phyloP scores from a whole-genome alignment of 2,329 filamentous ascomycete species.

The Aureobasidium uvarum region DNA sequence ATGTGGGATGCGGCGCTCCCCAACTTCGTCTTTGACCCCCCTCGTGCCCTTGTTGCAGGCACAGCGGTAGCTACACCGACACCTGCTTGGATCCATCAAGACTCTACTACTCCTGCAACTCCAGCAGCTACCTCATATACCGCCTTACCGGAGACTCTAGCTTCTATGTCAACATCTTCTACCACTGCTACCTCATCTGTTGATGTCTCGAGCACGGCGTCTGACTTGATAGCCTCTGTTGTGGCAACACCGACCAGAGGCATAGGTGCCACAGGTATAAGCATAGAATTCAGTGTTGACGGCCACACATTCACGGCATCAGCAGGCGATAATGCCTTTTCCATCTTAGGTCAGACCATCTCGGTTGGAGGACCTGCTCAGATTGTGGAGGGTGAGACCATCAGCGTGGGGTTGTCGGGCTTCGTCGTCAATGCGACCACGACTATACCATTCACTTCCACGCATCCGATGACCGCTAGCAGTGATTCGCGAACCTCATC shows the following conservation, averaged over 20 bases:
- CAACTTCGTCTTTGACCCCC: conserved; percentile 32
- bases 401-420: conserved; percentile 7
- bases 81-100: not conserved
- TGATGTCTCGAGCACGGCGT: not conserved
- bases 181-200: not conserved
- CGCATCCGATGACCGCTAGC: not conserved
- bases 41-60: conserved; percentile 29
- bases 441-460: conserved; percentile 13
- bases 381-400: conserved; percentile 22
- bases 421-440: conserved; percentile 24
- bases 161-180: not conserved
- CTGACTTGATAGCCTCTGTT: not conserved
- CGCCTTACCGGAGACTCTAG: conserved; percentile 6
- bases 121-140: conserved; percentile 19
- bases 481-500: not conserved
- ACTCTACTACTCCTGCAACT: conserved; percentile 13
- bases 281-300: conserved; percentile 4
- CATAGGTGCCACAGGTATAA: conserved; percentile 9
- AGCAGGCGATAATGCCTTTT: conserved; percentile 15
- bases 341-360: conserved; percentile 18
- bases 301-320: conserved; percentile 17
- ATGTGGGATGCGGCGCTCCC: conserved; percentile 29
- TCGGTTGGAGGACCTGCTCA: conserved; percentile 7
- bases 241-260: conserved; percentile 2
- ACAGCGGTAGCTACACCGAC: conserved; percentile 18